These are phyloP conservation scores for Fusarium albosuccineum DNA, from an alignment of 2,329 filamentous ascomycete genomes.

Conservation along the genomic window DNA sequence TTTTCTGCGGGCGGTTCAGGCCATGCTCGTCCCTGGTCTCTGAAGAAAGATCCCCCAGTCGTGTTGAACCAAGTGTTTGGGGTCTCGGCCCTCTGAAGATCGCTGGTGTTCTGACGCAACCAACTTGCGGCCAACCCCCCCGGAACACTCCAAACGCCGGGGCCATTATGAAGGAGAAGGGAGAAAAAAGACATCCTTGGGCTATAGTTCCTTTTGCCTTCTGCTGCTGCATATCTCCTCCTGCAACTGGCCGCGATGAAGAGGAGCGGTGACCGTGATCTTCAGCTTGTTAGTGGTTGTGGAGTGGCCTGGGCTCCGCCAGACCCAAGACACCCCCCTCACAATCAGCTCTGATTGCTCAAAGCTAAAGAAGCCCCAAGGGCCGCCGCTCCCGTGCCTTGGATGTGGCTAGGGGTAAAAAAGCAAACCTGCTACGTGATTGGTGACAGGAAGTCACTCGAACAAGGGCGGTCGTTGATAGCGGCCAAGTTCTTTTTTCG, in stretches of 20 bases:
- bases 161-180: no score
- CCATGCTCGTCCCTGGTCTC: conserved; percentile 38
- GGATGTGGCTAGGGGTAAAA: conserved; percentile 39
- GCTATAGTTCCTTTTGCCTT: conserved; percentile 4
- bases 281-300: conserved; percentile 41
- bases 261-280: conserved; percentile 36
- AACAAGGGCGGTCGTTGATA: conserved; percentile 40
- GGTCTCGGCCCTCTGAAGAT: conserved; percentile 20
- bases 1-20: conserved; percentile 47
- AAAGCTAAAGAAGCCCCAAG: conserved; percentile 31
- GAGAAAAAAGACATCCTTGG: no score
- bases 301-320: conserved; percentile 34
- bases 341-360: conserved; percentile 39
- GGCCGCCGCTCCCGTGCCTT: conserved; percentile 47
- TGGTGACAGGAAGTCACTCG: conserved; percentile 39
- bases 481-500: conserved; percentile 44
- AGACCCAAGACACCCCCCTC: conserved; percentile 35
- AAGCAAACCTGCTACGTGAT: conserved; percentile 36
- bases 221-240: conserved; percentile 10
- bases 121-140: conserved; percentile 14
- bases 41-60: conserved; percentile 19
- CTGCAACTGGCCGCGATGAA: conserved; percentile 5
- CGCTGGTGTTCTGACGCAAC: conserved; percentile 29
- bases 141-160: conserved; percentile 14
- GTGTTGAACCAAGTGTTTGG: conserved; percentile 21